These are phyloP conservation scores for Trichoderma sp. DNA, from an alignment of 2,329 filamentous ascomycete species.

Conservation along the genomic window DNA sequence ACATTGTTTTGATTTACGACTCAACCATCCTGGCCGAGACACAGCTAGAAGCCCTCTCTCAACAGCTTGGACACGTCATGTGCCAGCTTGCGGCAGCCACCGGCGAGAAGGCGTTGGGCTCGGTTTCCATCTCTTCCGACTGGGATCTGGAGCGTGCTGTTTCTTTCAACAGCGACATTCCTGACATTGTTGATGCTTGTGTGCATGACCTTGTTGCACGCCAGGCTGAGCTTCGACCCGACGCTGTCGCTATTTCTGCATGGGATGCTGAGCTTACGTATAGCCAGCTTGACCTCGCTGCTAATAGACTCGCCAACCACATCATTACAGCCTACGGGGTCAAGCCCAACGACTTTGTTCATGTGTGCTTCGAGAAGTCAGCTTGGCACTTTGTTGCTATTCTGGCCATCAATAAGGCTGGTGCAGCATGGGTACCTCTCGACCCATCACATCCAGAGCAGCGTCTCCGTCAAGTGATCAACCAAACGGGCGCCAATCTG, in stretches of 20 bases:
- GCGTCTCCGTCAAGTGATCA: constrained; percentile 22
- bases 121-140: constrained; percentile 10
- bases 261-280: constrained; percentile 25
- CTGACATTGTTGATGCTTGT: constrained; percentile 35
- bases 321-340: not conserved
- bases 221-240: not conserved
- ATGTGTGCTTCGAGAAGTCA: constrained; percentile 25
- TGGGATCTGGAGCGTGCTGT: constrained; percentile 6
- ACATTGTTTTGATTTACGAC: constrained; percentile 14
- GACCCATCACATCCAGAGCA: constrained; percentile 28
- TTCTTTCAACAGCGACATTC: not conserved
- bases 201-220: constrained; percentile 28
- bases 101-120: not conserved
- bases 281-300: constrained; percentile 5
- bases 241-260: constrained; percentile 23
- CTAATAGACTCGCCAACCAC: constrained; percentile 22
- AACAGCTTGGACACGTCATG: constrained; percentile 13
- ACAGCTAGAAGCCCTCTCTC: constrained; percentile 7
- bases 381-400: constrained; percentile 18
- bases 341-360: not conserved
- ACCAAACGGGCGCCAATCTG: constrained; percentile 16
- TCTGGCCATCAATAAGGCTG: constrained; percentile 29
- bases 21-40: not conserved
- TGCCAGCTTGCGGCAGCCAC: not conserved
- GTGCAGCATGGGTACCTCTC: constrained; percentile 31